A percentile compares a stretch with the other conserved stretches of the same genome.
Evolutionary conservation across 2,329 filamentous ascomycete species (phyloP).

Genomic region (Colletotrichum australisinense): DNA sequence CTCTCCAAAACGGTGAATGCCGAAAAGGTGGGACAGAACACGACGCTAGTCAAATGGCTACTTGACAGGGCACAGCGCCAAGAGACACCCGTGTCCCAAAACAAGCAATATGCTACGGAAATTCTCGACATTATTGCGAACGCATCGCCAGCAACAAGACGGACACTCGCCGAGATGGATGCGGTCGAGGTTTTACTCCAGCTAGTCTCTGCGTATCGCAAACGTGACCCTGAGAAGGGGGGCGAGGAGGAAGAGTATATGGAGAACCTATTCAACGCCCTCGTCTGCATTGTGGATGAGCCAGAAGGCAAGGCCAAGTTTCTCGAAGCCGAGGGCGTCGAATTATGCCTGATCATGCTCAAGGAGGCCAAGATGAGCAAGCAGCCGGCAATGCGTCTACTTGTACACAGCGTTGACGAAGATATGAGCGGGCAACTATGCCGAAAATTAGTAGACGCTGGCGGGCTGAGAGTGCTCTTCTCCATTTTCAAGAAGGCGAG

Average conservation of each 20-base stretch:
- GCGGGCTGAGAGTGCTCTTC: conserved; percentile 87
- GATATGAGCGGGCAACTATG: conserved; percentile 71
- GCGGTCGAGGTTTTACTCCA: conserved; percentile 85
- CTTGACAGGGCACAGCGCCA: conserved; percentile 76
- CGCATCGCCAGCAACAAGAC: conserved; percentile 74
- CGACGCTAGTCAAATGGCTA: conserved; percentile 80
- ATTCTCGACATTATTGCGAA: conserved; percentile 91
- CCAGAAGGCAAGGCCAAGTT: conserved; percentile 82
- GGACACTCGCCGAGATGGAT: conserved; percentile 72
- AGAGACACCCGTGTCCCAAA: conserved; percentile 81
- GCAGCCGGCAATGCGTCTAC: conserved; percentile 78
- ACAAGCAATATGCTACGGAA: conserved; percentile 95
- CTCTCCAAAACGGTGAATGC: conserved; percentile 77
- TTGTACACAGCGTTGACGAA: conserved; percentile 81
- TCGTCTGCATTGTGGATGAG: conserved; percentile 85
- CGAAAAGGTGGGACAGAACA: conserved; percentile 78
- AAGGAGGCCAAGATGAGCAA: conserved; percentile 89
- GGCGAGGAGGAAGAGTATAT: conserved; percentile 94
- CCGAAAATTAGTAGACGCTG: conserved; percentile 81
- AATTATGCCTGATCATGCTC: conserved; percentile 92
- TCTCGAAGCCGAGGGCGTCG: conserved; percentile 89
- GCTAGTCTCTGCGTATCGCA: conserved; percentile 85
- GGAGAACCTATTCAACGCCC: conserved; percentile 89
- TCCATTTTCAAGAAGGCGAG: conserved; percentile 86
- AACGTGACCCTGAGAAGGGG: conserved; percentile 85